A percentile compares a stretch with the other conserved stretches of the same genome.
These are phyloP conservation scores for Diaporthe velutina DNA, from an alignment of 2,329 filamentous ascomycete species.

Conservation along the genomic window DNA sequence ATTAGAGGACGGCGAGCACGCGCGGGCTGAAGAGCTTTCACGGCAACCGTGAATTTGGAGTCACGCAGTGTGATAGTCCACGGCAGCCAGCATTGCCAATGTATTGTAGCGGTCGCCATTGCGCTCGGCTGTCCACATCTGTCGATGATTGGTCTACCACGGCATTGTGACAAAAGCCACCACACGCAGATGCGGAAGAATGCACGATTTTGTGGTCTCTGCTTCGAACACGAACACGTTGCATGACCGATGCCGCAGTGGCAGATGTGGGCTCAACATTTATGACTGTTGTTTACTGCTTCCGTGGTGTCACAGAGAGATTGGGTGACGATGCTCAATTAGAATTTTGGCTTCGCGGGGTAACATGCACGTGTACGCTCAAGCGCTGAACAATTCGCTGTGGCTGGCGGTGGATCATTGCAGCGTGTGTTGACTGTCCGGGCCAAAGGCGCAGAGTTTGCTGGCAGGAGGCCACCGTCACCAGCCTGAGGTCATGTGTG, in stretches of 20 bases:
- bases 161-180: conserved; percentile 22
- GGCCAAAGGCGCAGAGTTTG: conserved; percentile 8
- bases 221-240: conserved; percentile 21
- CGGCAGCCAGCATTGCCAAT: conserved; percentile 32
- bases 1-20: not conserved
- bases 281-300: not conserved
- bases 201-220: conserved; percentile 10
- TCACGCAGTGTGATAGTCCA: conserved; percentile 23
- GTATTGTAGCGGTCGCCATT: not conserved
- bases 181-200: conserved; percentile 14
- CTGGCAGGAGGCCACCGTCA: conserved; percentile 26
- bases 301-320: conserved; percentile 5
- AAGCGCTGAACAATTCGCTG: conserved; percentile 20
- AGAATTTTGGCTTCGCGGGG: conserved; percentile 16
- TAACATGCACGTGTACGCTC: conserved; percentile 14
- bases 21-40: not conserved
- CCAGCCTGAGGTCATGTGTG: conserved; percentile 33
- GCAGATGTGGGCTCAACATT: conserved; percentile 13
- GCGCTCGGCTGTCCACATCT: conserved; percentile 1
- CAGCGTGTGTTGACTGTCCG: conserved; percentile 11
- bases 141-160: conserved; percentile 17
- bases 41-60: not conserved
- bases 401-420: conserved; percentile 31
- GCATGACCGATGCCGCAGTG: conserved; percentile 6
- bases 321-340: conserved; percentile 26